phyloP scores from a whole-genome alignment of 163 green algal genomes.

The Scenedesmus sp. region DNA sequence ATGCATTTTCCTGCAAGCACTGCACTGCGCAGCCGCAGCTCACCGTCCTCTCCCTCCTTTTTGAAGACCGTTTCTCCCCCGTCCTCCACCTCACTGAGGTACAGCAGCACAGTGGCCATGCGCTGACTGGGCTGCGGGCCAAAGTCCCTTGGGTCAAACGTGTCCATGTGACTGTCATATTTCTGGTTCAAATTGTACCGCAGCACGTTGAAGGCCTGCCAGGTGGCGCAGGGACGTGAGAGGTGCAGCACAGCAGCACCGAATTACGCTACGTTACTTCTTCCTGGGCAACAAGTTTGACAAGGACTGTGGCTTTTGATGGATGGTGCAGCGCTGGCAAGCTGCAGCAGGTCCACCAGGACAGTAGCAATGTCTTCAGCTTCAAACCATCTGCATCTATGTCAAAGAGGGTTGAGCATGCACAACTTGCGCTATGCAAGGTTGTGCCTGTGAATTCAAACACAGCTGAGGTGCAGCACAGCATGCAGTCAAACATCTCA shows the following conservation, averaged over 20 bases:
- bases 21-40: neutral
- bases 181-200: slow-evolving; percentile 65
- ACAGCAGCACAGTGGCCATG: slow-evolving; percentile 25
- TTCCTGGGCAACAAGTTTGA: no score
- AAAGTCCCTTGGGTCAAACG: slow-evolving; percentile 64
- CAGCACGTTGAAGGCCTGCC: slow-evolving; percentile 73
- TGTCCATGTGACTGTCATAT: slow-evolving; percentile 72
- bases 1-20: neutral
- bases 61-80: slow-evolving; percentile 74
- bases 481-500: no score
- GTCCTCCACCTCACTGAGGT: slow-evolving; percentile 55
- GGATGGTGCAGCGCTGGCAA: no score
- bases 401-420: no score
- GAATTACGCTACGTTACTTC: no score
- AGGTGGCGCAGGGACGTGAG: neutral
- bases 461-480: no score
- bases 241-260: neutral
- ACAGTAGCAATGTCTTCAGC: no score
- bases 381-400: no score
- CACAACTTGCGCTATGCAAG: no score
- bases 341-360: no score
- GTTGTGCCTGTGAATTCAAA: no score
- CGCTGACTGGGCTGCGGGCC: slow-evolving; percentile 67
- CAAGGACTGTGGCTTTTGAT: no score
- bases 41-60: slow-evolving; percentile 58